These are phyloP conservation scores for Plantago elongata DNA, from an alignment of 257 asterid genomes.

Conservation along the genomic window DNA sequence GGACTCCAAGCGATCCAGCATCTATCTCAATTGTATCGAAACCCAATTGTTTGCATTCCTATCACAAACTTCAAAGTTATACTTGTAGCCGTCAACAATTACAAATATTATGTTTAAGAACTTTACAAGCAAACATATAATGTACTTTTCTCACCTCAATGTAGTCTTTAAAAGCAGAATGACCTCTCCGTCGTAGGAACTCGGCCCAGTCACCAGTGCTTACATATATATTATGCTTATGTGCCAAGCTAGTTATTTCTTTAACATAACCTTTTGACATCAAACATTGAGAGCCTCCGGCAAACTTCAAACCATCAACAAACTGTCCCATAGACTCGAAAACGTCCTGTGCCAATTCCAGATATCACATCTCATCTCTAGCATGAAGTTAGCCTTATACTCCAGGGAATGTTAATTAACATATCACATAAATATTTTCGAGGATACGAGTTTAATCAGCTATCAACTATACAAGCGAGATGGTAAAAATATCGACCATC, in stretches of 20 bases:
- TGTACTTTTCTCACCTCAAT: constrained; percentile 43
- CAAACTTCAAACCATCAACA: constrained; percentile 79
- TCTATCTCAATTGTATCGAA: constrained; percentile 85
- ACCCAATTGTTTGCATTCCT: constrained; percentile 92
- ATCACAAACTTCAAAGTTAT: constrained; percentile 2
- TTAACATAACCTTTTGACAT: constrained; percentile 56
- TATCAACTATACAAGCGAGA: no score
- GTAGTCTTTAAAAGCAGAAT: constrained; percentile 61
- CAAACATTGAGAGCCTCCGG: constrained; percentile 78
- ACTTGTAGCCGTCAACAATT: not conserved
- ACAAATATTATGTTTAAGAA: not conserved
- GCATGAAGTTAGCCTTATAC: no score
- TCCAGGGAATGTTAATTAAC: not conserved
- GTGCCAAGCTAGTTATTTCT: constrained; percentile 76
- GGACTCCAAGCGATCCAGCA: constrained; percentile 64
- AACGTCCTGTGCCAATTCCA: constrained; percentile 46
- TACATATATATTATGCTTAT: constrained; percentile 72
- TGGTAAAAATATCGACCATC: no score
- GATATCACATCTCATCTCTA: not conserved
- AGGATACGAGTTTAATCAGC: no score
- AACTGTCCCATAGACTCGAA: constrained; percentile 82
- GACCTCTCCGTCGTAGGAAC: constrained; percentile 55
- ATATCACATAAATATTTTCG: not conserved
- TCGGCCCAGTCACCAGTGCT: constrained; percentile 82
- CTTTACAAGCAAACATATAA: no score